phyloP scores from a whole-genome alignment of 2,329 filamentous ascomycete genomes.

The Phaeosphaeriaceae sp. region DNA sequence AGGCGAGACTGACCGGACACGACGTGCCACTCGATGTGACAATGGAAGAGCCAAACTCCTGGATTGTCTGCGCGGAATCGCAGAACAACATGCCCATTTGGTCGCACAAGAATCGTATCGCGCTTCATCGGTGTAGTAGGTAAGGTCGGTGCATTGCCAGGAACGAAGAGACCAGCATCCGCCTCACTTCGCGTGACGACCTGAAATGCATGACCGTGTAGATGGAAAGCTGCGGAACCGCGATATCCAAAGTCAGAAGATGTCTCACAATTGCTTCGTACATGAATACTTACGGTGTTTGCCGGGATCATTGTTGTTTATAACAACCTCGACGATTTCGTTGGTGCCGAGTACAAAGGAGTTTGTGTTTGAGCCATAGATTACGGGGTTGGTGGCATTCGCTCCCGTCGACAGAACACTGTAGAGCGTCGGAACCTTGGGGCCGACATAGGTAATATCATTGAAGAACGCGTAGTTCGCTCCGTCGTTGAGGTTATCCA shows the following conservation, averaged over 20 bases:
- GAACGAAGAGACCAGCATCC: conserved; percentile 57
- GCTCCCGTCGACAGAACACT: conserved; percentile 70
- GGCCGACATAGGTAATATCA: conserved; percentile 75
- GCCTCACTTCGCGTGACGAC: conserved; percentile 41
- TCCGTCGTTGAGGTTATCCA: conserved; percentile 73
- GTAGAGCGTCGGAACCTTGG: conserved; percentile 82
- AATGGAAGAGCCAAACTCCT: conserved; percentile 43
- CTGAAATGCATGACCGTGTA: conserved; percentile 64
- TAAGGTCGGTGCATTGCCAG: conserved; percentile 27
- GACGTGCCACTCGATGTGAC: conserved; percentile 50
- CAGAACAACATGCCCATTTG: conserved; percentile 62
- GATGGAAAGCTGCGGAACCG: conserved; percentile 60
- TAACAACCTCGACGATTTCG: conserved; percentile 72
- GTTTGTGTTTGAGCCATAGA: conserved; percentile 61
- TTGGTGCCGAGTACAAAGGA: conserved; percentile 71
- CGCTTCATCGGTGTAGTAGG: conserved; percentile 54
- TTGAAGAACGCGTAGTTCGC: conserved; percentile 70
- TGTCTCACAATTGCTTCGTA: too few relatives aligned
- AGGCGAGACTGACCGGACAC: conserved; percentile 45
- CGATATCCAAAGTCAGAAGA: too few relatives aligned
- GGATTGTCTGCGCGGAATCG: conserved; percentile 63
- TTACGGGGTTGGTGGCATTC: conserved; percentile 52
- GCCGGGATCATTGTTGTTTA: conserved; percentile 78
- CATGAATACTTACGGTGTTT: conserved; percentile 55
- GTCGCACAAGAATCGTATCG: conserved; percentile 62